phyloP scores from a whole-genome alignment of 2,329 filamentous ascomycete genomes.

The Diaporthe australafricana region DNA sequence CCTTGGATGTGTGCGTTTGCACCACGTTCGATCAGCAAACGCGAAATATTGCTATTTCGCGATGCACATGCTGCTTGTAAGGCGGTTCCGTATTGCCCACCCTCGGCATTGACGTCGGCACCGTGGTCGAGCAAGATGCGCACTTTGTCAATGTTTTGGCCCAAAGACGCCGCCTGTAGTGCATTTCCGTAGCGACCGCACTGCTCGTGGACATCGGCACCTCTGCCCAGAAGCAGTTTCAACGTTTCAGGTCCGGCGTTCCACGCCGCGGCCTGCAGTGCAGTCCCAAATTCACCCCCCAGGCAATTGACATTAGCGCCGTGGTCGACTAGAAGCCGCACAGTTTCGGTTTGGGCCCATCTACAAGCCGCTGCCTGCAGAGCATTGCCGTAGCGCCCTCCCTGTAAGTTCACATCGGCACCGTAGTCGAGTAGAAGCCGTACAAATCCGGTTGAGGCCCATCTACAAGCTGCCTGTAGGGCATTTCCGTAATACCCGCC shows the following conservation, averaged over 20 bases:
- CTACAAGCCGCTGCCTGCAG: too few species aligned
- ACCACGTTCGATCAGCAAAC: neutral
- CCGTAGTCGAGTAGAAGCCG: too few species aligned
- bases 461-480: too few species aligned
- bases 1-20: neutral
- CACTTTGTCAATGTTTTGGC: neutral
- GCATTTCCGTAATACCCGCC: too few species aligned
- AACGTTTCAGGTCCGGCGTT: accelerated
- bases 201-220: neutral
- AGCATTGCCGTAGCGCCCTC: too few species aligned
- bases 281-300: neutral
- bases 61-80: neutral
- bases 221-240: neutral
- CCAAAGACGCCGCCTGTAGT: neutral
- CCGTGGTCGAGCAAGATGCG: neutral
- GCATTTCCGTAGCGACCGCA: neutral
- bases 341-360: too few species aligned
- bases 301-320: constrained; percentile 27
- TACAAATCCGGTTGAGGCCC: too few species aligned
- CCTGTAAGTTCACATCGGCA: too few species aligned
- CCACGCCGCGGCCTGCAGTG: neutral
- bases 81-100: neutral
- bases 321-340: neutral
- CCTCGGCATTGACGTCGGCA: neutral
- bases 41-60: accelerated